Evolutionary conservation across 441 rosid species (phyloP).

Genomic region (Aleurites moluccanus): DNA sequence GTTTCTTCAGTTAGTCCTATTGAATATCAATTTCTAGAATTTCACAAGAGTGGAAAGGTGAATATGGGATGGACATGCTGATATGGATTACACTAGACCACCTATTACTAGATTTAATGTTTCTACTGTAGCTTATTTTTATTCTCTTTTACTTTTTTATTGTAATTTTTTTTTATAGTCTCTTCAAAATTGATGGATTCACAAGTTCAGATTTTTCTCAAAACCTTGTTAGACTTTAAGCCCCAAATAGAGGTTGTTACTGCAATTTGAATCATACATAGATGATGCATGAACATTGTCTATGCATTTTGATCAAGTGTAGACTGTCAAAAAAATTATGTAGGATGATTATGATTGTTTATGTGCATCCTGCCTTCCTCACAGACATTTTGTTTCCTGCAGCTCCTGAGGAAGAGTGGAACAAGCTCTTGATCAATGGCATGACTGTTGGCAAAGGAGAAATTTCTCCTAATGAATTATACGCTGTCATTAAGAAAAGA

Average conservation of each 20-base stretch:
- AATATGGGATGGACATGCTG: background rate
- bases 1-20: background rate
- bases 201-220: background rate
- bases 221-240: background rate
- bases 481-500: conserved; percentile 72
- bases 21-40: background rate
- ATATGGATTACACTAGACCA: background rate
- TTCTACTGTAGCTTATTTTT: background rate
- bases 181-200: background rate
- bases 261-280: background rate
- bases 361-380: background rate
- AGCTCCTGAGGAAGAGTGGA: conserved; percentile 95
- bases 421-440: conserved; percentile 64
- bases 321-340: background rate
- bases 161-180: background rate
- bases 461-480: conserved; percentile 55
- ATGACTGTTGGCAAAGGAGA: conserved; percentile 74
- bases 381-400: conserved; percentile 24
- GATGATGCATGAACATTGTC: background rate
- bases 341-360: background rate
- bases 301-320: background rate
- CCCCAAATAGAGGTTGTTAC: background rate
- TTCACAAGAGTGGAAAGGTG: background rate
- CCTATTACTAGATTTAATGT: background rate
- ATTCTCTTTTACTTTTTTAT: background rate